Evolutionary conservation across 2,329 filamentous ascomycete species (phyloP), one percentile per base, ranked within the genome.

Genomic region (Colletotrichum scovillei): DNA sequence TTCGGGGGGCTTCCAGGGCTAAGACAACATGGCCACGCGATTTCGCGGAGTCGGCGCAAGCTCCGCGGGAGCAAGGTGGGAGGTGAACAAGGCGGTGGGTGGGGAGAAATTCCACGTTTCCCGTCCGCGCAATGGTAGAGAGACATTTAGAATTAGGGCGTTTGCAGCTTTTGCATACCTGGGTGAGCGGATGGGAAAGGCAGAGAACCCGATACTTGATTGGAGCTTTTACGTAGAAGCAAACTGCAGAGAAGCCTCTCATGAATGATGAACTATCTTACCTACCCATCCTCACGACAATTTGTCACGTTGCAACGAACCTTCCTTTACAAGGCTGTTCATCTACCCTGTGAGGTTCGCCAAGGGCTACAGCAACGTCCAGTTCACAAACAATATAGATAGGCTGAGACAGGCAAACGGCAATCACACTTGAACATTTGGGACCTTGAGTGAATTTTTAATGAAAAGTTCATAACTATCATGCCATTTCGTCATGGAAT

Each of bases 401-500:
- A 11, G 19, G 8, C n/a, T 22, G 3, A 64, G 35, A 26, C 12
- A 56, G 19, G 24, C 35, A 35, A 19, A 63, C 59, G 7, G 2
- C 8, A 63, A 19, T 55, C 49, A n/a, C 14, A 7, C 19, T 38
- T 35, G 9, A 7, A 24, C n/a, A 32, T 5, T 14, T 4, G n/a
- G 5, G 6, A n/a, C 9, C 4, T n/a, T 1, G 30, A 26, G 46
- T 42, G 19, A 46, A 57, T 14, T 56, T 68, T 49, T 22, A 59
- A 66, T 66, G 11, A 26, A 59, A 59, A 28, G 67, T 74, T 76
- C 74, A 63, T 76, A 75, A 76, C 69, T 75, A 67, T 76, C 74
- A 75, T 76, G 73, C 73, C 74, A 76, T 76, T 76, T 76, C 74
- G 60, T 76, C 74, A 75, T 75, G 70, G 73, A 69, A 71, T 76